Base-by-base conservation (phyloP, 108 stramenopile species). In the Pseudonitzschia delicatissima region DNA sequence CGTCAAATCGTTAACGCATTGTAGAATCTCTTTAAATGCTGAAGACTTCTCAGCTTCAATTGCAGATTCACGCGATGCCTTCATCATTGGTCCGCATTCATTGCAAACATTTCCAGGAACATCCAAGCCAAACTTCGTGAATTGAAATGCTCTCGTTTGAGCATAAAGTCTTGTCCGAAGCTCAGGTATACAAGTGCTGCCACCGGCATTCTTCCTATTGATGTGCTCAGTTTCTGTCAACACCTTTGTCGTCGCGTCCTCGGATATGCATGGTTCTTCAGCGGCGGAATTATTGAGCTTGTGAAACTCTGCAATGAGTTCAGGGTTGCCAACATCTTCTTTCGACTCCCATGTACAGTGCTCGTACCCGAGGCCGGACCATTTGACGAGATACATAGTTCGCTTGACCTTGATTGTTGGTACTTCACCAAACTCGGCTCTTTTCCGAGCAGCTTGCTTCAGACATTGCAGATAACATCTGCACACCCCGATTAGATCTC, bases 291-390 rank as follows among this genome's bases (percentile, higher is more conserved):
- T 83, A 69, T 89, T 88, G 21, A 88, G 74, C 57, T 82, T 71
- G 26, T 81, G 84, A 51, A 81, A 94, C 59, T 86, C 82, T 5
- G 80, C 86, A 52, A 94, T 91, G 12, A 89, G 67, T 15, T 72
- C 77, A 0, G 68, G 68, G 42, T 81, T 85, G 20, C 85, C 87
- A 57, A 97, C 83, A 71, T 97, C 96, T 59, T 95, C 82, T 34
- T 82, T 78, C 5, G 83, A 93, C 69, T 99, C 99, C 98, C 97
- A 98, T 18, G 97, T 97, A 62, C 95, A 96, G 40, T 90, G 85
- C 57, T 93, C 90, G 76, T 98, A 98, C 33, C 95, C 90, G 5
- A 98, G 74, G 17, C 94, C 96, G 7, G 77, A 76, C 99, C 99
- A 99, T 67, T 99, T 99, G 59, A 99, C 96, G 9, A 99, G 80